Percentiles rank a stretch among this genome's conserved stretches.
Conservation (phyloP, 108 stramenopile species). For the Pseudonitzschia pungens region DNA sequence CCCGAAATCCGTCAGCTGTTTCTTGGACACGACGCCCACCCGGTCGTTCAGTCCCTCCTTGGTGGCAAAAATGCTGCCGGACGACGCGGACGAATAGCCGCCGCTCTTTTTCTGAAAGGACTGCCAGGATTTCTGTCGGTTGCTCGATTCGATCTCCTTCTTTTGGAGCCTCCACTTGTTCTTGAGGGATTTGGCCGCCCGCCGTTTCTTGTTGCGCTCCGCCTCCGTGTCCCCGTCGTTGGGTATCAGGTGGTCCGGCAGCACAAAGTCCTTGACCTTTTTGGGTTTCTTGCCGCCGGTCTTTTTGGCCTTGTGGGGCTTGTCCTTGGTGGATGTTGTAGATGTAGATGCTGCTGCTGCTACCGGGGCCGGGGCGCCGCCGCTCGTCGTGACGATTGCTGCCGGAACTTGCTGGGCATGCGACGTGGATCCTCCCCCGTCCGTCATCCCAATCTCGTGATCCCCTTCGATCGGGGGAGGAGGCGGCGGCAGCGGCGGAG, state of each 20-base stretch:
- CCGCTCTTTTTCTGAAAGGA: slow-evolving; percentile 61
- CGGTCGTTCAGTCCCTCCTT: slow-evolving; percentile 67
- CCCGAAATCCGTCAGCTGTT: slow-evolving; percentile 60
- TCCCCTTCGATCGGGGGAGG: slow-evolving; percentile 7
- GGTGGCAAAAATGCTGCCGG: slow-evolving; percentile 70
- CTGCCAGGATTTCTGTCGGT: slow-evolving; percentile 81
- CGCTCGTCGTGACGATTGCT: too few species aligned
- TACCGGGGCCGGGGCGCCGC: neutral
- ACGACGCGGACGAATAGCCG: neutral
- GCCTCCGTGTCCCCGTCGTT: slow-evolving; percentile 69
- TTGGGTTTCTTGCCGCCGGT: slow-evolving; percentile 42
- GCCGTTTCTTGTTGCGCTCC: slow-evolving; percentile 56
- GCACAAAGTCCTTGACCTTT: slow-evolving; percentile 57
- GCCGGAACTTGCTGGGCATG: too few species aligned
- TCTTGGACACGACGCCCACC: slow-evolving; percentile 73
- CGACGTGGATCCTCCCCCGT: neutral
- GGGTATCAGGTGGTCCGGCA: slow-evolving; percentile 68
- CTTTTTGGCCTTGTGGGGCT: slow-evolving; percentile 10
- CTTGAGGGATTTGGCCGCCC: slow-evolving; percentile 76
- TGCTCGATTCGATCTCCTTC: slow-evolving; percentile 65
- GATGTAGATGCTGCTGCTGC: neutral
- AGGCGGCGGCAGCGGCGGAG: slow-evolving; percentile 7
- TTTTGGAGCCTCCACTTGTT: slow-evolving; percentile 61
- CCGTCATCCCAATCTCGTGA: neutral
- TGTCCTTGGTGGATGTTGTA: slow-evolving; percentile 2